Percentiles rank a stretch among this genome's conserved stretches.
These are phyloP conservation scores for Pseudogymnoascus sp. DNA, from an alignment of 2,329 filamentous ascomycete genomes.

Conservation along the genomic window DNA sequence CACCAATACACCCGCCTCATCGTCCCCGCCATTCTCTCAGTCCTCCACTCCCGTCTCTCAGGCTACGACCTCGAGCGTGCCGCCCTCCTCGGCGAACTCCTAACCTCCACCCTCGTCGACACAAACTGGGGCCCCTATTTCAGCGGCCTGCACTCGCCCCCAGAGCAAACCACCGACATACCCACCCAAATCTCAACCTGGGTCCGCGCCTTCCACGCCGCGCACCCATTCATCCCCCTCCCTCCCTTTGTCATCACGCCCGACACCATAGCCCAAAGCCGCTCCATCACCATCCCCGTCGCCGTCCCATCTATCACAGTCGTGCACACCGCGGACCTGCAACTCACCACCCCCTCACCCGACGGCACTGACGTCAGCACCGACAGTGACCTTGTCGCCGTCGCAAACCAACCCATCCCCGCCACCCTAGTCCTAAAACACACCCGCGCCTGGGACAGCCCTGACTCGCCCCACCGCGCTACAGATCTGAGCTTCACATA, in stretches of 20 bases:
- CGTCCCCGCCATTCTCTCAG: conserved; percentile 35
- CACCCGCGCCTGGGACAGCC: conserved; percentile 54
- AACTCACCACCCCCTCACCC: conserved; percentile 28
- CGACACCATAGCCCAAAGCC: conserved; percentile 33
- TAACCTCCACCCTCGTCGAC: conserved; percentile 39
- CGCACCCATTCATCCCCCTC: conserved; percentile 18
- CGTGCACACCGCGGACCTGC: conserved; percentile 69
- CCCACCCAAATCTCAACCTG: conserved; percentile 18
- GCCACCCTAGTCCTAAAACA: conserved; percentile 54
- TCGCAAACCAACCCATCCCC: conserved; percentile 56
- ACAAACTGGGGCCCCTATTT: conserved; percentile 44
- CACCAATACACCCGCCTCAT: conserved; percentile 41
- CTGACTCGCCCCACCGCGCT: conserved; percentile 26
- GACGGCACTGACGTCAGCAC: conserved; percentile 27
- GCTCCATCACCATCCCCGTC: conserved; percentile 76
- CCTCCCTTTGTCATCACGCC: conserved; percentile 18
- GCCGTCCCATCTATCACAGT: conserved; percentile 78
- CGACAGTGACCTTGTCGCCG: conserved; percentile 34
- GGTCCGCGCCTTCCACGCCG: conserved; percentile 21
- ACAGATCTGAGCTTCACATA: conserved; percentile 67
- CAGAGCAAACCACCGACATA: conserved; percentile 17
- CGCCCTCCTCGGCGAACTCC: conserved; percentile 43
- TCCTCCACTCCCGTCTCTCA: conserved; percentile 37
- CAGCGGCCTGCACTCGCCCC: conserved; percentile 32
- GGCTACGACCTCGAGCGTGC: conserved; percentile 48